These are phyloP conservation scores for Populus ilicifolia DNA, from an alignment of 345 rosid species.

Conservation along the genomic window DNA sequence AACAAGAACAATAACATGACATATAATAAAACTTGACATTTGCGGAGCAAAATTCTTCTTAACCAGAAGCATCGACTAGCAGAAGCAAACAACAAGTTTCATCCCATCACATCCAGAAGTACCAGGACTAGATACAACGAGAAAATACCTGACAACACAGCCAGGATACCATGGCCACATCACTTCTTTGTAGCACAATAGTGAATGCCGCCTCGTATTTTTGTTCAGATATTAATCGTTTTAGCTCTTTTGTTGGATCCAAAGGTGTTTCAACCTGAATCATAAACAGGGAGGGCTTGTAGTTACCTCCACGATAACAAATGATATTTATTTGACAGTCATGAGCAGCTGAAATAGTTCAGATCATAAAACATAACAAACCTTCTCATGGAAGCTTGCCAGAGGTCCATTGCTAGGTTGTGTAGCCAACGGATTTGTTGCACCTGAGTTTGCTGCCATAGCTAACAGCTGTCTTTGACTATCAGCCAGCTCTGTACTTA, in stretches of 20 bases:
- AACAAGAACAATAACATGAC: background rate
- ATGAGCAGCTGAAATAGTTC: background rate
- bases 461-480: slow-evolving; percentile 66
- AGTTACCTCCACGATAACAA: background rate
- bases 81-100: background rate
- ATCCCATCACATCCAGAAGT: background rate
- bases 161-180: slow-evolving; percentile 79
- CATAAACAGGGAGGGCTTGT: slow-evolving; percentile 6
- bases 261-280: slow-evolving; percentile 57
- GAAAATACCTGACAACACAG: slow-evolving; percentile 69
- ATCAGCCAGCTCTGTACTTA: slow-evolving; percentile 79
- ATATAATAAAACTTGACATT: background rate
- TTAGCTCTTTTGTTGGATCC: slow-evolving; percentile 72
- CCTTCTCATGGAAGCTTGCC: slow-evolving; percentile 61
- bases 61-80: background rate
- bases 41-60: background rate
- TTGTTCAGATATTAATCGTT: slow-evolving; percentile 55
- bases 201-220: slow-evolving; percentile 84
- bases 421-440: slow-evolving; percentile 43
- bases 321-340: background rate
- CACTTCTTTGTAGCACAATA: slow-evolving; percentile 72
- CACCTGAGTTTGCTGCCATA: slow-evolving; percentile 55
- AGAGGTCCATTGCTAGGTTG: slow-evolving; percentile 69
- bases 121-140: background rate
- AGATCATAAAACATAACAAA: slow-evolving; percentile 18